Conservation (phyloP, 805 yeast species). For the Vanderwaltozyma verrucispora region DNA sequence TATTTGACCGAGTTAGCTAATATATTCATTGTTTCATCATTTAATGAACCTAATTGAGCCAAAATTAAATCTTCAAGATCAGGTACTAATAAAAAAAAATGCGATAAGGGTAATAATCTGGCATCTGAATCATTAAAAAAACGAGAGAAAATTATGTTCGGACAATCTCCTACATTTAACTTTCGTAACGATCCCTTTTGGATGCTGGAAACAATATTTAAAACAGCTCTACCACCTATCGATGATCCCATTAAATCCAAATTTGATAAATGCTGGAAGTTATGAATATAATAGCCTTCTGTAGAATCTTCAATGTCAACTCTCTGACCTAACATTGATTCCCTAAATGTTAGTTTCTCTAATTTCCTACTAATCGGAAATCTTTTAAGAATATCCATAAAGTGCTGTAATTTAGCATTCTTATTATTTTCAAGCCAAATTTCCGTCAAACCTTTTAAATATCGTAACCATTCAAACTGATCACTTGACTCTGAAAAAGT, state of each 20-base stretch:
- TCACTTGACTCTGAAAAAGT: constrained; percentile 4
- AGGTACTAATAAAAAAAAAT: constrained; percentile 8
- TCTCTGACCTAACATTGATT: constrained; percentile 7
- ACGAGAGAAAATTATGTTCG: constrained; percentile 9
- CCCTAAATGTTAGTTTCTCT: constrained; percentile 22
- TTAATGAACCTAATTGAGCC: constrained; percentile 20
- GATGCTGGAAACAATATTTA: constrained; percentile 9
- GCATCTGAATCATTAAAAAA: constrained; percentile 2
- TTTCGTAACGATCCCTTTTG: constrained; percentile 5
- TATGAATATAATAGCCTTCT: constrained; percentile 5
- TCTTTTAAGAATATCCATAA: constrained; percentile 10
- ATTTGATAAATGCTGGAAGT: constrained; percentile 10
- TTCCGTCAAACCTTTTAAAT: constrained; percentile 14
- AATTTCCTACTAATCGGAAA: constrained; percentile 11
- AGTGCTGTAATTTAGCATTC: constrained; percentile 10
- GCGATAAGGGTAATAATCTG: constrained; percentile 7
- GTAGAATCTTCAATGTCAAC: constrained; percentile 7
- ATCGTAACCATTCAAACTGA: constrained; percentile 17
- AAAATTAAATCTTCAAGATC: constrained; percentile 15
- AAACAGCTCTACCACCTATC: constrained; percentile 18
- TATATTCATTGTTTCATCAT: constrained; percentile 11
- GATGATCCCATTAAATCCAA: constrained; percentile 25
- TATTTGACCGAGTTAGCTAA: constrained; percentile 8
- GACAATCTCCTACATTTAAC: constrained; percentile 25
- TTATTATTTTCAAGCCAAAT: constrained; percentile 26